Evolutionary conservation across 2,329 filamentous ascomycete genomes (phyloP), one percentile per base, ranked within the genome.

Genomic region (Exophiala oligosperma): DNA sequence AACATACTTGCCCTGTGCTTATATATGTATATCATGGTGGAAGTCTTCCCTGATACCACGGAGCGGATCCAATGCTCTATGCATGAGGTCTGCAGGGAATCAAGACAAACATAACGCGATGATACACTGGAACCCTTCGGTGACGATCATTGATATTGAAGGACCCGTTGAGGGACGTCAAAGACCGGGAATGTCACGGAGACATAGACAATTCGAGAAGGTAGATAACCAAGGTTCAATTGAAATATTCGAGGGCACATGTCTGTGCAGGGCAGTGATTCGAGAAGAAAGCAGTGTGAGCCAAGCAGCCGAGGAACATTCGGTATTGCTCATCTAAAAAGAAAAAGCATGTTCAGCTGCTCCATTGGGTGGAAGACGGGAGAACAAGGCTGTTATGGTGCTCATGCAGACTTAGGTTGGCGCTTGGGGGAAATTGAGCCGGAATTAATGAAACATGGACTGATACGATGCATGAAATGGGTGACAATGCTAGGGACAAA

Each of bases 141-240:
- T 51, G 54, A 61, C 49, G 57, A 59, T 54, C 52, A 29, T 49
- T 24, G 35, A 54, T 51, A 55, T 59, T 60, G 59, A 44, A 60
- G 57, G 62, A 52, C 54, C 7, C 37, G 52, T 56, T 57, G 57
- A 48, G 55, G 57, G 57, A 52, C 54, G 21, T 9, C 24, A n/a
- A 26, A 12, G 35, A 50, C 23, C 28, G 37, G 51, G 37, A 35
- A 29, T 48, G 40, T 41, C 38, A 54, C 50, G 57, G 50, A 60
- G 60, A 21, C 17, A 43, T 54, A 21, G 32, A 60, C 60, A 48
- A 49, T 55, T 62, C 24, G 49, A 62, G 57, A 57, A 56, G 60
- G 60, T 57, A 47, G 51, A 26, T 29, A 49, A 46, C 41, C 11
- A 11, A 38, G 9, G 50, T 24, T 47, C 43, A 37, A 26, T 51